Base-by-base conservation (phyloP, 2,329 filamentous ascomycete species). In the Sarocladiaceae sp. region DNA sequence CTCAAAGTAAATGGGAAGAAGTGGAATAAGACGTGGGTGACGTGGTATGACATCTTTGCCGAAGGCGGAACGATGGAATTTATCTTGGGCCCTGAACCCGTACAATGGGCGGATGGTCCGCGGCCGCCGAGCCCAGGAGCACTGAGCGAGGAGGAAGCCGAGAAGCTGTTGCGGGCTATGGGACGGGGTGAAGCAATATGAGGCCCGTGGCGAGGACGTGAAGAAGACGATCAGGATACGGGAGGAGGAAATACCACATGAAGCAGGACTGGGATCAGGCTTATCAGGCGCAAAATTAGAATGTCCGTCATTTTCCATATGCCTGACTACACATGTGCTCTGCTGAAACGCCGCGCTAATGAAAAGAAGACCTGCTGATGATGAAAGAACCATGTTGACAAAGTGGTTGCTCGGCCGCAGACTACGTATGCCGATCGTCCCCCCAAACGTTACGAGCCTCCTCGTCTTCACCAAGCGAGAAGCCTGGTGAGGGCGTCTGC, bases 21-120 rank as follows among this genome's bases (percentile, higher is more conserved):
- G 1, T 88, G 83, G 81, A 62, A 70, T 45, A 77, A 76, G 65
- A 68, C 72, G 32, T 88, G 83, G 83, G 59, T 87, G 11, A 69
- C 68, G 16, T 86, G 79, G 78, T 62, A 76, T 13, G 80, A 85
- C 51, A 60, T 88, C 19, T 86, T 87, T 58, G 74, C 70, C 2
- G 56, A 74, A 3, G 81, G 80, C 7, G 82, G 80, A 0, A 78
- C 65, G 2, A 58, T 86, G 51, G 77, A 85, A 32, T 84, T 83
- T 55, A 72, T 77, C 15, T 64, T 86, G n/a, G 82, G 82, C 1
- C 39, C 57, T 1, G 59, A 68, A 27, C 68, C 73, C 5, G 63
- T 54, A 13, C 59, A 69, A 46, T 85, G 82, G 82, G 72, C 73
- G 4, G 78, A 72, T 1, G 80, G 78, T 0, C 64, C 68, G n/a